These are phyloP conservation scores for Jacaranda copaia DNA, from an alignment of 257 asterid species.

Conservation along the genomic window DNA sequence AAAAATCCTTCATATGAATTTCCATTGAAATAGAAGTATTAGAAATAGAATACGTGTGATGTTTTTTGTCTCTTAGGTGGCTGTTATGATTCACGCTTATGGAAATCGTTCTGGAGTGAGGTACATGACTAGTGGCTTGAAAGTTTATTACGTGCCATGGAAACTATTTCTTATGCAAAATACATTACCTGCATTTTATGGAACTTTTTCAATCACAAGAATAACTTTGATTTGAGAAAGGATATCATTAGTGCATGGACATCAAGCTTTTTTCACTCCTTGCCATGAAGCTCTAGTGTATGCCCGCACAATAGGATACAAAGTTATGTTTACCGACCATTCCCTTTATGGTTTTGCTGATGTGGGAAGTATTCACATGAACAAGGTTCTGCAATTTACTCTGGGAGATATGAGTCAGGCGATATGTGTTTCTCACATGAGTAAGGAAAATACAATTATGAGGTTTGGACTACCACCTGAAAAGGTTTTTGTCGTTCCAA, in stretches of 20 bases:
- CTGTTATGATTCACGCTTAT: constrained; percentile 95
- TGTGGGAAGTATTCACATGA: constrained; percentile 96
- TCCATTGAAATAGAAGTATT: neutral
- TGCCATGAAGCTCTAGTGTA: constrained; percentile 97
- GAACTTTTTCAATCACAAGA: constrained; percentile 82
- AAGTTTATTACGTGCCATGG: constrained; percentile 95
- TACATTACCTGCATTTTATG: constrained; percentile 89
- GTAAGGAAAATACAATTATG: constrained; percentile 92
- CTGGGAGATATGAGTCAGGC: constrained; percentile 96
- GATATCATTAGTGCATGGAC: constrained; percentile 92
- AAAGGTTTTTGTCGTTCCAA: constrained; percentile 91
- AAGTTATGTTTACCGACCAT: constrained; percentile 96
- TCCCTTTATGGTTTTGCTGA: constrained; percentile 98
- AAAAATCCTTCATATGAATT: neutral
- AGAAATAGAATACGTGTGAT: neutral
- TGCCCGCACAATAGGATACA: constrained; percentile 97
- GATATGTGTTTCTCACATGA: constrained; percentile 96
- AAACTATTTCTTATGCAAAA: constrained; percentile 91
- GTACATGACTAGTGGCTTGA: constrained; percentile 91
- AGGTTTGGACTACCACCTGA: constrained; percentile 96
- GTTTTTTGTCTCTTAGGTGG: constrained; percentile 60
- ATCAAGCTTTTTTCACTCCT: constrained; percentile 94
- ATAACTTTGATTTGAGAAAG: constrained; percentile 84
- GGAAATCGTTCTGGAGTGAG: constrained; percentile 89
- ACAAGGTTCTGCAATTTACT: constrained; percentile 94